Evolutionary conservation across 1,284 basidiomycete genomes (phyloP).

Genomic region (Golubevia sp.): DNA sequence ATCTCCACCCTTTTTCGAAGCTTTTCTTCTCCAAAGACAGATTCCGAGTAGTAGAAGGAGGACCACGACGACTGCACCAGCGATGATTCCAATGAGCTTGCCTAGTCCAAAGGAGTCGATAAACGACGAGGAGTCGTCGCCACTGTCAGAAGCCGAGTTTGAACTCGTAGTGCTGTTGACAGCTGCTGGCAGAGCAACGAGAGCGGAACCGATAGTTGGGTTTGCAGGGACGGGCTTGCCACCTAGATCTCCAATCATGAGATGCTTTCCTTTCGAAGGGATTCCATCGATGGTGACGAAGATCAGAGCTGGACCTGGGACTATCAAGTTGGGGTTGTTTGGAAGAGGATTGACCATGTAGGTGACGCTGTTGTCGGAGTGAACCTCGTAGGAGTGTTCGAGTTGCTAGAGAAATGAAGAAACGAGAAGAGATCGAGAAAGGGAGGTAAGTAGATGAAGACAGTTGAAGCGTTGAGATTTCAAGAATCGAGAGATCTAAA

Average conservation of each 20-base stretch:
- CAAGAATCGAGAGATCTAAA: neutral
- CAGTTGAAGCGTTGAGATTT: neutral
- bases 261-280: slow-evolving; percentile 42
- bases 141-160: slow-evolving; percentile 11
- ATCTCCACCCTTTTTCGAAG: slow-evolving; percentile 17
- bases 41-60: slow-evolving; percentile 29
- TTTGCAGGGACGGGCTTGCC: slow-evolving; percentile 24
- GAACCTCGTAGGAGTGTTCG: slow-evolving; percentile 48
- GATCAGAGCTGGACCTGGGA: slow-evolving; percentile 51
- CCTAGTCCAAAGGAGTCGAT: slow-evolving; percentile 24
- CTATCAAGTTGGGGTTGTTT: slow-evolving; percentile 37
- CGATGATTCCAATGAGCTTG: slow-evolving; percentile 47
- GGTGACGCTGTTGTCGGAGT: slow-evolving; percentile 43
- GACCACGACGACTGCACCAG: slow-evolving; percentile 35
- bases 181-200: slow-evolving; percentile 23
- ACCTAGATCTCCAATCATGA: slow-evolving; percentile 13
- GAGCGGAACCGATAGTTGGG: slow-evolving; percentile 16
- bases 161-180: slow-evolving; percentile 34
- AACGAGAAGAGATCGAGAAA: no score
- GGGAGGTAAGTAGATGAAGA: neutral
- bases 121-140: slow-evolving; percentile 12
- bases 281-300: slow-evolving; percentile 53
- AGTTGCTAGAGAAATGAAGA: slow-evolving; percentile 17
- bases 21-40: slow-evolving; percentile 40
- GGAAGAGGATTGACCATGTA: slow-evolving; percentile 58